Percentiles rank a stretch among this genome's conserved stretches.
Evolutionary conservation across 768 basidiomycete species (phyloP).

Genomic region (Tubosaeta sp.): DNA sequence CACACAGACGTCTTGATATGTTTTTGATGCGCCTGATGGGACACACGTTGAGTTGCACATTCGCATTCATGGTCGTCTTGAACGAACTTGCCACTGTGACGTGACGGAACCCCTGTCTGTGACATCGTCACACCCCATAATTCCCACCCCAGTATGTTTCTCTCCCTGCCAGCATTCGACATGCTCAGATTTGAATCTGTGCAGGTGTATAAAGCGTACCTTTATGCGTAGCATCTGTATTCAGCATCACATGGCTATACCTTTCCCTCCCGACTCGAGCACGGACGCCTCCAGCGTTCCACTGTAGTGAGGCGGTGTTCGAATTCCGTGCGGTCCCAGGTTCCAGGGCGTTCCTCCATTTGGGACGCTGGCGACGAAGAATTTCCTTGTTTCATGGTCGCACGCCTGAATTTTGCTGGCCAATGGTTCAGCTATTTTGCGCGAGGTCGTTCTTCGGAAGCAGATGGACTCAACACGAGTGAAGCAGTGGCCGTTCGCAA

Average conservation of each 20-base stretch:
- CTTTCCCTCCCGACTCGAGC: too few species aligned
- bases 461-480: slow-evolving; percentile 4
- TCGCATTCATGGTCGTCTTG: slow-evolving; percentile 24
- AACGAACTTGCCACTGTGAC: slow-evolving; percentile 29
- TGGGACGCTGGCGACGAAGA: not conserved
- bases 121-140: slow-evolving; percentile 19
- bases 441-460: not conserved
- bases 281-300: not conserved
- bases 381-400: slow-evolving; percentile 3
- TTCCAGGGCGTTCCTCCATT: not conserved
- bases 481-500: slow-evolving; percentile 12
- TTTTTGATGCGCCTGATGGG: slow-evolving; percentile 21
- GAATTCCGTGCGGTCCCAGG: slow-evolving; percentile 11
- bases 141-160: slow-evolving; percentile 1
- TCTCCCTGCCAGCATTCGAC: not conserved
- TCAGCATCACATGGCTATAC: too few species aligned
- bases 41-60: slow-evolving; percentile 6
- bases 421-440: not conserved
- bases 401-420: not conserved
- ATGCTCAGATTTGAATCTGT: not conserved
- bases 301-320: slow-evolving; percentile 8
- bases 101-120: slow-evolving; percentile 28
- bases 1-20: slow-evolving; percentile 24
- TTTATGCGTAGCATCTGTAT: too few species aligned
- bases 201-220: slow-evolving; percentile 3